Conservation (phyloP, 257 asterid genomes). For the Jacaranda copaia region DNA sequence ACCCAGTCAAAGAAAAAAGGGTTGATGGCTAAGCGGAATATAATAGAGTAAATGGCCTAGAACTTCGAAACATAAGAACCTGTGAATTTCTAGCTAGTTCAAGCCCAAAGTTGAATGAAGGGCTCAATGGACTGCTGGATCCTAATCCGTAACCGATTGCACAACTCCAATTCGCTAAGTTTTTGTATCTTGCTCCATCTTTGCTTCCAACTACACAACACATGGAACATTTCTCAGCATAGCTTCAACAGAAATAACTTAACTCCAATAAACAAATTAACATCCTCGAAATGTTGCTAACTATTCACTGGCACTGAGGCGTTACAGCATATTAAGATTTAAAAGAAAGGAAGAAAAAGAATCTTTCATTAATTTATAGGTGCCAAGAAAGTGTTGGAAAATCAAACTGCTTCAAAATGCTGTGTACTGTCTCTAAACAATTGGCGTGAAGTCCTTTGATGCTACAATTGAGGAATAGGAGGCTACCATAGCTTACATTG, state of each 20-base stretch:
- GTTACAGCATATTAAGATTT: neutral
- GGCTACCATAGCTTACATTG: neutral
- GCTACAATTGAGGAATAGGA: neutral
- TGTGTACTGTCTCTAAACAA: neutral
- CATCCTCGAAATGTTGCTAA: neutral
- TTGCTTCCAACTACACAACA: constrained; percentile 57
- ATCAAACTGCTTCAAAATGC: constrained; percentile 1
- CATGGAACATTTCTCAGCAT: constrained; percentile 7
- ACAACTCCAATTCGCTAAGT: constrained; percentile 82
- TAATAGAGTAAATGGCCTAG: neutral
- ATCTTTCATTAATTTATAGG: neutral
- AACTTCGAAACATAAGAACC: constrained; percentile 46
- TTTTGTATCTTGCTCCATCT: constrained; percentile 54
- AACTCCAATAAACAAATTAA: neutral
- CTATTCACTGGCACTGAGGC: neutral
- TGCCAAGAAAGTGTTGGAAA: neutral
- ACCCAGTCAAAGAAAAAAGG: neutral
- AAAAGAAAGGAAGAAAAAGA: neutral
- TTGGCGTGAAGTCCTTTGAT: neutral
- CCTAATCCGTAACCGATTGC: constrained; percentile 82
- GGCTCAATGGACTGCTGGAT: constrained; percentile 82
- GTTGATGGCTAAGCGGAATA: neutral
- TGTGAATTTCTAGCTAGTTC: constrained; percentile 74
- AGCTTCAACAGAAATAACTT: neutral
- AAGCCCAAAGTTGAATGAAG: constrained; percentile 81